Percentiles rank a stretch among this genome's conserved stretches.
Evolutionary conservation across 768 basidiomycete species (phyloP).

Genomic region (Nidula microcarpa): DNA sequence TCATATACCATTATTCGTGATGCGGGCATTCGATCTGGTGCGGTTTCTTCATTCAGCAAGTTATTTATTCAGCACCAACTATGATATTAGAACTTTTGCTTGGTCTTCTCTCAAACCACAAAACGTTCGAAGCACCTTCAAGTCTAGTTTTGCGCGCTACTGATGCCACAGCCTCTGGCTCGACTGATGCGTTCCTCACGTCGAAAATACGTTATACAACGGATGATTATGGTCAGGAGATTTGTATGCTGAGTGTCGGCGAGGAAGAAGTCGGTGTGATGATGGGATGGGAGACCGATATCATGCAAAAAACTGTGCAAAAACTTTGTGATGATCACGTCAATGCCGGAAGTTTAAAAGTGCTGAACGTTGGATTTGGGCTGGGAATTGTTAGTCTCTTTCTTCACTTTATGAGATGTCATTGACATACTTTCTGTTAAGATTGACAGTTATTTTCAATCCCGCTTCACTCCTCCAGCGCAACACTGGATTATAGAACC

Average conservation of each 20-base stretch:
- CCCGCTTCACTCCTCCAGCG: slow-evolving; percentile 50
- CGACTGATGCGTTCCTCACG: slow-evolving; percentile 65
- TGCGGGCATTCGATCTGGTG: slow-evolving; percentile 89
- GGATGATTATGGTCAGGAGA: slow-evolving; percentile 76
- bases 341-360: slow-evolving; percentile 46
- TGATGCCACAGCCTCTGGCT: slow-evolving; percentile 58
- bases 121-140: slow-evolving; percentile 26
- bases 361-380: slow-evolving; percentile 93
- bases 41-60: slow-evolving; percentile 14
- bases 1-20: slow-evolving; percentile 83
- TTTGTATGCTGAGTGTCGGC: slow-evolving; percentile 65
- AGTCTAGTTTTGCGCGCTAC: slow-evolving; percentile 40
- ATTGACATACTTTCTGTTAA: slow-evolving; percentile 22
- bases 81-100: slow-evolving; percentile 63
- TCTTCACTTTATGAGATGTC: neutral
- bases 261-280: slow-evolving; percentile 92
- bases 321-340: slow-evolving; percentile 55
- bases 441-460: slow-evolving; percentile 85
- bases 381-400: slow-evolving; percentile 72
- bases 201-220: slow-evolving; percentile 65
- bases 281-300: slow-evolving; percentile 96
- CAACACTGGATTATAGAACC: slow-evolving; percentile 92
- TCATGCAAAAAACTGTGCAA: slow-evolving; percentile 83
- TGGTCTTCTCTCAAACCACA: slow-evolving; percentile 50
- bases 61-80: neutral